These are phyloP conservation scores for Jimgerdemannia lactiflua DNA, from an alignment of 192 early-diverging fungal genomes.

Conservation along the genomic window DNA sequence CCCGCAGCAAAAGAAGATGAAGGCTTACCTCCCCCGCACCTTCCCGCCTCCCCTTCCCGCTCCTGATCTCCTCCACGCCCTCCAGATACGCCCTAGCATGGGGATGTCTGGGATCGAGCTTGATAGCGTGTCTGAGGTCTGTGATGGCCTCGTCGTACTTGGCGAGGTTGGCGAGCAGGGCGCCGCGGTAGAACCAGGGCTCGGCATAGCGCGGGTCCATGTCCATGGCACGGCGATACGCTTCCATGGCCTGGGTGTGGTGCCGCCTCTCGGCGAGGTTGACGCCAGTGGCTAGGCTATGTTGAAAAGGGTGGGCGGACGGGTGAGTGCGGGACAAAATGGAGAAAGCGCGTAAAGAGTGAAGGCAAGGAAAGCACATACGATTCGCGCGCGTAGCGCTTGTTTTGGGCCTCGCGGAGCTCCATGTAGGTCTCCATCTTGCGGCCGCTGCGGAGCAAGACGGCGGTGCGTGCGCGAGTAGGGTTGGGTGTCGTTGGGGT, in stretches of 20 bases:
- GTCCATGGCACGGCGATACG: conserved; percentile 28
- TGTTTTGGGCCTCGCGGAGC: conserved; percentile 26
- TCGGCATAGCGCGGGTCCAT: conserved; percentile 39
- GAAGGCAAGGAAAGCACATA: conserved; percentile 9
- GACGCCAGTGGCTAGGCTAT: conserved; percentile 26
- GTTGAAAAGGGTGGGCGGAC: neutral
- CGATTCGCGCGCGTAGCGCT: conserved; percentile 30
- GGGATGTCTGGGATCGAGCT: neutral
- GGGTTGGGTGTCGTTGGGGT: too few species aligned
- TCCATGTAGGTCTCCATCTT: conserved; percentile 25
- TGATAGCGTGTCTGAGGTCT: neutral
- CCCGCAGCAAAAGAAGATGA: too few species aligned
- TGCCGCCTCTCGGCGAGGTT: conserved; percentile 16
- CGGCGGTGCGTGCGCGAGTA: too few species aligned
- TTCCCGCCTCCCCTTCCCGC: neutral
- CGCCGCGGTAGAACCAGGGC: conserved; percentile 16
- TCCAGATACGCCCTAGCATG: neutral
- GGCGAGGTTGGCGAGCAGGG: neutral
- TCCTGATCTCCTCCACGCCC: too few species aligned
- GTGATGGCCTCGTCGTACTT: neutral
- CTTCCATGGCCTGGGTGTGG: conserved; percentile 23
- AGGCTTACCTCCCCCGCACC: neutral
- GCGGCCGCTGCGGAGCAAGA: neutral
- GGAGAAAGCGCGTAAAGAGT: too few species aligned
- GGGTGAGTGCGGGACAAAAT: neutral